These are phyloP conservation scores for Colletotrichum sp. DNA, from an alignment of 2,329 filamentous ascomycete genomes.

Conservation along the genomic window DNA sequence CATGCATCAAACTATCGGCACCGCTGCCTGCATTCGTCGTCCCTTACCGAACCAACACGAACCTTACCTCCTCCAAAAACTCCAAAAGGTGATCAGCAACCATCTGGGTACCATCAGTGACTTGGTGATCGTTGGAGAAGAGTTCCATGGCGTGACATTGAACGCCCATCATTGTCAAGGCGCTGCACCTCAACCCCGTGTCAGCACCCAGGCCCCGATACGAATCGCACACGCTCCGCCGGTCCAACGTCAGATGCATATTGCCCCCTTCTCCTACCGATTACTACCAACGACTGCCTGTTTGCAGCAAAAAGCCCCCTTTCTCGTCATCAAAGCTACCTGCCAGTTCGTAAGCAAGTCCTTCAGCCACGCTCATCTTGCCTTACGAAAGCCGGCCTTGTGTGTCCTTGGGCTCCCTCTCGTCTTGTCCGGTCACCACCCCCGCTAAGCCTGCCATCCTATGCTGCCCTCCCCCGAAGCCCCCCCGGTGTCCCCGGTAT, in stretches of 20 bases:
- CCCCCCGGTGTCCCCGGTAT: background rate
- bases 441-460: background rate
- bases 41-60: background rate
- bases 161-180: background rate
- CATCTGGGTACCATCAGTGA: background rate
- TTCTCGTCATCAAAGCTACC: background rate
- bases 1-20: background rate
- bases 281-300: background rate
- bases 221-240: background rate
- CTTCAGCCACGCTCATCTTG: background rate
- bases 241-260: background rate
- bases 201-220: background rate
- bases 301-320: background rate
- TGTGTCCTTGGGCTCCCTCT: background rate
- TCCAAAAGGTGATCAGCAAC: background rate
- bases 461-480: background rate
- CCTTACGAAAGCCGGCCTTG: background rate
- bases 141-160: background rate
- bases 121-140: background rate
- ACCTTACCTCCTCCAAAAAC: background rate
- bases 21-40: background rate
- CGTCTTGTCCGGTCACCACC: background rate
- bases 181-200: background rate
- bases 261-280: background rate
- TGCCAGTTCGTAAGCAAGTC: background rate